These are phyloP conservation scores for Ogataea zsoltii DNA, from an alignment of 805 yeast genomes.

Conservation along the genomic window DNA sequence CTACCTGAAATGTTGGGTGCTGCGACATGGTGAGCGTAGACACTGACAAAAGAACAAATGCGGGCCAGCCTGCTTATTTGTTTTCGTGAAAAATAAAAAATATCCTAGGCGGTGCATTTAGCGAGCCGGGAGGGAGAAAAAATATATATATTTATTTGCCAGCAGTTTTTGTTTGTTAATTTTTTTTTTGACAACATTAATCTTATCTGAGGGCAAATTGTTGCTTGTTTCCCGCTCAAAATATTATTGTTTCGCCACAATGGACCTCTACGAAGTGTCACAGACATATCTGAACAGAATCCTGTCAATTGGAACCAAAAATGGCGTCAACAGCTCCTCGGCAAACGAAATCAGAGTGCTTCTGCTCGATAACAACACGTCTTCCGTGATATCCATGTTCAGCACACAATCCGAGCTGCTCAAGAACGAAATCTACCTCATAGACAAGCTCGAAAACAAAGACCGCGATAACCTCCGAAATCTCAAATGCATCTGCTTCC, in stretches of 20 bases:
- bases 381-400: constrained; percentile 82
- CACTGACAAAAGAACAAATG: not conserved
- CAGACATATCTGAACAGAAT: constrained; percentile 45
- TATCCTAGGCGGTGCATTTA: not conserved
- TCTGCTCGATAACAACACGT: constrained; percentile 76
- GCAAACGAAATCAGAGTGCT: constrained; percentile 48
- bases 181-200: not conserved
- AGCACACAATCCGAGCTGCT: constrained; percentile 85
- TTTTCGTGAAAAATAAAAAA: not conserved
- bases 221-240: not conserved
- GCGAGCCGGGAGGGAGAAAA: too few species aligned
- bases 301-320: constrained; percentile 19
- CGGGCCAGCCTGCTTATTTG: not conserved
- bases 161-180: too few species aligned
- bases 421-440: constrained; percentile 79
- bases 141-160: not conserved
- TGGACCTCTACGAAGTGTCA: constrained; percentile 50
- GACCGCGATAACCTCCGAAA: constrained; percentile 72
- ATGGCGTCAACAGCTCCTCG: constrained; percentile 17
- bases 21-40: constrained; percentile 13
- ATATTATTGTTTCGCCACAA: constrained; percentile 15
- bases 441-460: constrained; percentile 65
- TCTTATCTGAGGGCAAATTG: not conserved
- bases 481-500: constrained; percentile 75
- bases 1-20: constrained; percentile 8